phyloP scores from a whole-genome alignment of 306 rosid genomes.

The Medicago arabica region DNA sequence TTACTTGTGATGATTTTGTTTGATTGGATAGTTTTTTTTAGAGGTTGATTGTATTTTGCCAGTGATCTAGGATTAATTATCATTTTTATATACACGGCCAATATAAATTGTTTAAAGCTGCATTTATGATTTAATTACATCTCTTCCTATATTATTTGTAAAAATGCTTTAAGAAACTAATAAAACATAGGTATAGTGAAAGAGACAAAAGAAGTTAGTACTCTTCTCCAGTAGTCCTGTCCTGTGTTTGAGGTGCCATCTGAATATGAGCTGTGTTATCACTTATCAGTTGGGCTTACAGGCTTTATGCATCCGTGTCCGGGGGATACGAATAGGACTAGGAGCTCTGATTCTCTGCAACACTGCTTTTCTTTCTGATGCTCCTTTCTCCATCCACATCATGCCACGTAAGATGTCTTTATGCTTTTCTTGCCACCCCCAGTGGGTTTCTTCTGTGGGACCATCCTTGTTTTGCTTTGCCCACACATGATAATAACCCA shows the following conservation, averaged over 20 bases:
- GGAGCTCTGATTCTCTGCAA: slow-evolving; percentile 6
- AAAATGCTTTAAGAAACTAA: no score
- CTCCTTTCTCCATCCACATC: not conserved
- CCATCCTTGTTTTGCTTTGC: not conserved
- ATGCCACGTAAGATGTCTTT: not conserved
- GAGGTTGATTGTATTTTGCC: no score
- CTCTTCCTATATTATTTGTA: no score
- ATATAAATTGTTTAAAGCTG: no score
- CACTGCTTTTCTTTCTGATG: not conserved
- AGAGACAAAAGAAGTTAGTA: not conserved
- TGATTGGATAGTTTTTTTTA: no score
- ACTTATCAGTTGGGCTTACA: not conserved
- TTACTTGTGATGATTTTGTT: no score
- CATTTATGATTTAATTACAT: no score
- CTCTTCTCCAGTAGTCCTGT: not conserved
- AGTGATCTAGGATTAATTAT: no score
- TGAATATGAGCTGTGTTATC: not conserved
- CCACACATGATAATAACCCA: not conserved
- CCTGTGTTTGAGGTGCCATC: not conserved
- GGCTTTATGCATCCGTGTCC: not conserved
- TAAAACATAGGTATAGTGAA: no score
- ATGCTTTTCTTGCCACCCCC: not conserved
- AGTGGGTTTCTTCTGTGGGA: not conserved
- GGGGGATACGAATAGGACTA: not conserved
- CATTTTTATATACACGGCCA: no score